A percentile compares a stretch with the other conserved stretches of the same genome.
phyloP scores from a whole-genome alignment of 192 early-diverging fungal species.

The Mortierella hygrophila region DNA sequence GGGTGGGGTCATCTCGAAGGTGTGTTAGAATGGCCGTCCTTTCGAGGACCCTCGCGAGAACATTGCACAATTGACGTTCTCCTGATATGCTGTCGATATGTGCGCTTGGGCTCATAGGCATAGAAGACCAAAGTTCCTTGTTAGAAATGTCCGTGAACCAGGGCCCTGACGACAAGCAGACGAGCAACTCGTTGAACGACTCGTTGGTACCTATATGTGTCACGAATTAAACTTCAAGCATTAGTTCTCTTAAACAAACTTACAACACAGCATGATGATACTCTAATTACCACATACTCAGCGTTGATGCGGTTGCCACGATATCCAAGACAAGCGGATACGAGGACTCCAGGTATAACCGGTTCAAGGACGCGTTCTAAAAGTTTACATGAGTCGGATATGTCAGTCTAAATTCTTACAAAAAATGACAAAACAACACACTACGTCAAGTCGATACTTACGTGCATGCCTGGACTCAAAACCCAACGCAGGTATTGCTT shows the following conservation, averaged over 20 bases:
- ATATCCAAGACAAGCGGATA: constrained; percentile 43
- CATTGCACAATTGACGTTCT: constrained; percentile 15
- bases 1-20: constrained; percentile 13
- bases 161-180: constrained; percentile 43
- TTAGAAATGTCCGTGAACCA: constrained; percentile 34
- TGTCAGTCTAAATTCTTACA: not conserved
- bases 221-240: not conserved
- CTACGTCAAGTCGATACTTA: not conserved
- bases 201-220: constrained; percentile 5
- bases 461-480: constrained; percentile 54
- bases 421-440: not conserved
- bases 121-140: constrained; percentile 22
- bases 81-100: constrained; percentile 8
- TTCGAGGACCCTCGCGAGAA: constrained; percentile 11
- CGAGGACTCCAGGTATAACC: constrained; percentile 26
- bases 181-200: constrained; percentile 21
- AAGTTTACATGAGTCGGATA: not conserved
- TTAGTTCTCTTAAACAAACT: not conserved
- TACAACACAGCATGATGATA: not conserved
- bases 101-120: constrained; percentile 1
- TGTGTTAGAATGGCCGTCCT: constrained; percentile 35
- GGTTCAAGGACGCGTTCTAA: constrained; percentile 28
- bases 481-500: constrained; percentile 43
- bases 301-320: constrained; percentile 5
- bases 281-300: constrained; percentile 2